Evolutionary conservation across 164 flowering plant species (phyloP).

Genomic region (Tinospora cordifolia): DNA sequence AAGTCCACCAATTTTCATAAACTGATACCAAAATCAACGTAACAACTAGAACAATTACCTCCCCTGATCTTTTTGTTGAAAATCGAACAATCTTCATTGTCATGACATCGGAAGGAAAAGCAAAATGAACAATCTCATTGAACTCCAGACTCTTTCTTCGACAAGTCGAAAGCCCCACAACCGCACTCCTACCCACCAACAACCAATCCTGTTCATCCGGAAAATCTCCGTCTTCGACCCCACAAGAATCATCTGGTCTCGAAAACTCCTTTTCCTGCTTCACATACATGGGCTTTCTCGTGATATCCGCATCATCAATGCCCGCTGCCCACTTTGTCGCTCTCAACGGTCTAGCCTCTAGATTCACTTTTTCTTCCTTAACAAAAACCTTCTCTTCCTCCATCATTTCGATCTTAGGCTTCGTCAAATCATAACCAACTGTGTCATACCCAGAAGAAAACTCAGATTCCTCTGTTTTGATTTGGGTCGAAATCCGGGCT

Average conservation of each 20-base stretch:
- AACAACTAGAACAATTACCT: constrained; percentile 28
- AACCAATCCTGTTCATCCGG: constrained; percentile 60
- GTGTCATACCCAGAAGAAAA: background rate
- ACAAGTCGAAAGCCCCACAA: constrained; percentile 50
- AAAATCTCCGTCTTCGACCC: constrained; percentile 59
- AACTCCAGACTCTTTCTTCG: constrained; percentile 48
- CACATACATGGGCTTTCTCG: constrained; percentile 5
- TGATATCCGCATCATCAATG: too few relatives aligned
- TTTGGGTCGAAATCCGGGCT: constrained; percentile 20
- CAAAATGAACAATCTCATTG: constrained; percentile 64
- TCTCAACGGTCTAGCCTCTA: constrained; percentile 8
- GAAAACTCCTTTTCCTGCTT: constrained; percentile 11
- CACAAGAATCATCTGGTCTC: background rate
- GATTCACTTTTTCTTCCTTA: background rate
- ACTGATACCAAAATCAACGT: background rate
- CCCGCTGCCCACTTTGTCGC: background rate
- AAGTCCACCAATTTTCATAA: too few relatives aligned
- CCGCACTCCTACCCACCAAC: constrained; percentile 50
- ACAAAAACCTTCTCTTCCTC: constrained; percentile 9
- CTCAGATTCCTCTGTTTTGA: constrained; percentile 11
- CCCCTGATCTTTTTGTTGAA: constrained; percentile 60
- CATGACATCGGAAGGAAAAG: constrained; percentile 31
- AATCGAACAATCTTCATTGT: constrained; percentile 54
- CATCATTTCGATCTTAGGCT: constrained; percentile 6
- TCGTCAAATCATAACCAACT: background rate